phyloP scores from a whole-genome alignment of 345 rosid genomes.

The Gossypium australe region DNA sequence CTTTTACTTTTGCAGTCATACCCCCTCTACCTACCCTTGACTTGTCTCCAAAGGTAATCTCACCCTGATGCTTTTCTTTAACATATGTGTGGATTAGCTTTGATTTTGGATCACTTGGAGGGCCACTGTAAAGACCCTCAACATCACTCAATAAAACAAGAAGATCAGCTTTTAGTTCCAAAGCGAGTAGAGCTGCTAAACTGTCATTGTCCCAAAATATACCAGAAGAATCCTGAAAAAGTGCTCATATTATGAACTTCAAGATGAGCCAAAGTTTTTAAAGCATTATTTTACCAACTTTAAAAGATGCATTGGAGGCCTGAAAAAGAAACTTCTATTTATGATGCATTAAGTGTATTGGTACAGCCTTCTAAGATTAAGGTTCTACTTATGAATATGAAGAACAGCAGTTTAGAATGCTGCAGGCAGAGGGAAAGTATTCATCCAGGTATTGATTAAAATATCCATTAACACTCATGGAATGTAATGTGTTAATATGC shows the following conservation, averaged over 20 bases:
- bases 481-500: neutral
- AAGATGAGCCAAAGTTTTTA: neutral
- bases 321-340: neutral
- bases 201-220: conserved; percentile 99
- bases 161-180: conserved; percentile 95
- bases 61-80: conserved; percentile 72
- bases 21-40: conserved; percentile 99
- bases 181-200: conserved; percentile 85
- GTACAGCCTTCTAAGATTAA: neutral
- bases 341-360: neutral
- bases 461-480: neutral
- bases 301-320: neutral
- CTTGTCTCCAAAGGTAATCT: conserved; percentile 95
- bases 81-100: conserved; percentile 83
- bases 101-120: conserved; percentile 88
- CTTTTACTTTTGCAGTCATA: conserved; percentile 97
- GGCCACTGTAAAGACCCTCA: conserved; percentile 93
- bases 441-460: neutral
- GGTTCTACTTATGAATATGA: neutral
- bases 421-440: neutral
- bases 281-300: neutral
- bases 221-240: conserved; percentile 89
- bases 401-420: neutral
- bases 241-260: conserved; percentile 1
- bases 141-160: conserved; percentile 93